A percentile compares a stretch with the other conserved stretches of the same genome.
Evolutionary conservation across 2,329 filamentous ascomycete genomes (phyloP).

Genomic region (Apiospora phragmitis): DNA sequence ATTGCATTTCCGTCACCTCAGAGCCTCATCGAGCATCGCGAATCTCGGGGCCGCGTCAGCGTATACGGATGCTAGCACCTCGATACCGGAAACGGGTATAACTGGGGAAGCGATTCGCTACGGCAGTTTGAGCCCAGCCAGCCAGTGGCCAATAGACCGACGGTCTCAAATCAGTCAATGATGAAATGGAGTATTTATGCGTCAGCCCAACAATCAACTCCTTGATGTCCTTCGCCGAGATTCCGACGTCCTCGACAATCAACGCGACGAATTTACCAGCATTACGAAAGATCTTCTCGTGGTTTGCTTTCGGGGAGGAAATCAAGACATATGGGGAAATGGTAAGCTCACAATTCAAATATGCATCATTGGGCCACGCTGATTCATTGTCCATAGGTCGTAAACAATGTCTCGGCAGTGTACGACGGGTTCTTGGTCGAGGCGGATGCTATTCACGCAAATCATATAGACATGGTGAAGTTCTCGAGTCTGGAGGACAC

Average conservation of each 20-base stretch:
- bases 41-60: too few relatives aligned
- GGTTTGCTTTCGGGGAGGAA: constrained; percentile 12
- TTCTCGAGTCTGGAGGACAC: constrained; percentile 2
- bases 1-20: too few relatives aligned
- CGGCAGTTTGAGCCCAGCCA: too few relatives aligned
- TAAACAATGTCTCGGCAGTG: neutral
- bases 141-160: too few relatives aligned
- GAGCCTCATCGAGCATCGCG: too few relatives aligned
- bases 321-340: neutral
- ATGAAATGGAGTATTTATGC: too few relatives aligned
- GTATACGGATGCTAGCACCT: too few relatives aligned
- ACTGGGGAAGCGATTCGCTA: too few relatives aligned
- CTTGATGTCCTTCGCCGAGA: neutral
- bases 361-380: too few relatives aligned
- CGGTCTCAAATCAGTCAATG: too few relatives aligned
- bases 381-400: neutral
- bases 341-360: neutral
- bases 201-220: neutral
- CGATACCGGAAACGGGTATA: too few relatives aligned
- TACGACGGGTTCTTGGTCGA: constrained; percentile 11
- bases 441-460: constrained; percentile 1
- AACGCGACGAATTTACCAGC: constrained; percentile 6
- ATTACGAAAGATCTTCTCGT: constrained; percentile 6
- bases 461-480: constrained; percentile 12
- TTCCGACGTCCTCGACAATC: neutral